Base-by-base conservation (phyloP, 805 yeast species). In the Saccharomyces jurei region DNA sequence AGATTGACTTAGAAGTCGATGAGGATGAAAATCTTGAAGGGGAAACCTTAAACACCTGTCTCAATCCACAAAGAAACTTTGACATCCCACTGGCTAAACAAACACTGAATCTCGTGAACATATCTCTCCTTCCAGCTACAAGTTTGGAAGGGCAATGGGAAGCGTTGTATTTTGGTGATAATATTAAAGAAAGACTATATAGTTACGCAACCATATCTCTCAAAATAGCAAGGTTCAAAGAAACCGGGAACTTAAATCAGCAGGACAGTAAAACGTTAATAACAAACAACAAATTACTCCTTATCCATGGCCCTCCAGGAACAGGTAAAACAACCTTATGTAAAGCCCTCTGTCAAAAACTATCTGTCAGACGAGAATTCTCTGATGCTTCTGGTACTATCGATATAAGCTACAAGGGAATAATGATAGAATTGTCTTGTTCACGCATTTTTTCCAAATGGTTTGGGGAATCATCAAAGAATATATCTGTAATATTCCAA, bases 401-500 rank as follows among this genome's bases (percentile, higher is more conserved):
- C 4, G 52, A 49, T 32, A 17, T 46, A n/a, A 22, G 49, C 13
- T 50, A 58, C 17, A 60, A 58, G 21, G 73, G 75, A 0, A 53
- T 70, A 2, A 54, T 77, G 10, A 58, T 77, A n/a, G 80, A 77
- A 53, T 51, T 77, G 2, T 69, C 77, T 1, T 75, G 79, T 53
- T 72, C 77, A 6, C 66, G 69, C 41, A 61, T 77, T 1, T 75
- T 77, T 52, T 76, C 81, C 3, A 68, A 75, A 56, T 77, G 78
- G 74, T 71, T 73, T 57, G 79, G 79, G 5, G 79, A 77, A 57
- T 73, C 78, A 28, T 72, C 79, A 4, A 75, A 73, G 52, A 74
- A 75, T 50, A 58, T 77, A 14, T 70, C 69, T 25, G 53, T 55
- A 11, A 57, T 77, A 21, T 76, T 77, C 52, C 61, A 64, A 14